phyloP scores from a whole-genome alignment of 257 asterid species.

The Leptodermis oblonga region DNA sequence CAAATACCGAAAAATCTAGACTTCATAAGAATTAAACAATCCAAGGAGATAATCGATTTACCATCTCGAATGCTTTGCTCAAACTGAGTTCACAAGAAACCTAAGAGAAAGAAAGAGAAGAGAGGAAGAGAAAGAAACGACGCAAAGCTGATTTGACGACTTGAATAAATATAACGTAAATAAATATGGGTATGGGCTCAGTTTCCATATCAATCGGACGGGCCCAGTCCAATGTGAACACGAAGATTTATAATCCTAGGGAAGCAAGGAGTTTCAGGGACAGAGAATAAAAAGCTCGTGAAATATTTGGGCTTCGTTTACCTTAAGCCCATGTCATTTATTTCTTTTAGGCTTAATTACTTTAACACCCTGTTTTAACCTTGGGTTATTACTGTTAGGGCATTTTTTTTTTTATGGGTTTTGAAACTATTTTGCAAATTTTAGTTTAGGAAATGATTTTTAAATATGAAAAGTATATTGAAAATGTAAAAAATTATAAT shows the following conservation, averaged over 20 bases:
- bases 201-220: neutral
- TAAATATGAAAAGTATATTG: too few relatives aligned
- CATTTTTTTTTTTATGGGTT: too few relatives aligned
- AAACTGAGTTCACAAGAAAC: constrained; percentile 20
- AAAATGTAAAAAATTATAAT: too few relatives aligned
- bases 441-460: too few relatives aligned
- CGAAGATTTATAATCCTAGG: too few relatives aligned
- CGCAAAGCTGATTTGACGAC: neutral
- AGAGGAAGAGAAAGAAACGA: neutral
- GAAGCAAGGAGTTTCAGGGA: too few relatives aligned
- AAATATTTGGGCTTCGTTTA: neutral
- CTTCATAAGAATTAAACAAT: neutral
- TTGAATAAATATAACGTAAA: neutral
- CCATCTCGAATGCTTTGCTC: constrained; percentile 16
- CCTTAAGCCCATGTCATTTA: neutral
- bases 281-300: neutral
- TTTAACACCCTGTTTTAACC: too few relatives aligned
- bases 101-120: constrained; percentile 1
- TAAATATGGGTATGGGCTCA: constrained; percentile 6
- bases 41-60: neutral
- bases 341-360: too few relatives aligned
- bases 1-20: neutral
- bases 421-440: too few relatives aligned
- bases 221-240: neutral
- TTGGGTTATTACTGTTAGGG: too few relatives aligned